A percentile compares a stretch with the other conserved stretches of the same genome.
Evolutionary conservation across 768 basidiomycete species (phyloP).

Genomic region (Pulveroboletus sp.): DNA sequence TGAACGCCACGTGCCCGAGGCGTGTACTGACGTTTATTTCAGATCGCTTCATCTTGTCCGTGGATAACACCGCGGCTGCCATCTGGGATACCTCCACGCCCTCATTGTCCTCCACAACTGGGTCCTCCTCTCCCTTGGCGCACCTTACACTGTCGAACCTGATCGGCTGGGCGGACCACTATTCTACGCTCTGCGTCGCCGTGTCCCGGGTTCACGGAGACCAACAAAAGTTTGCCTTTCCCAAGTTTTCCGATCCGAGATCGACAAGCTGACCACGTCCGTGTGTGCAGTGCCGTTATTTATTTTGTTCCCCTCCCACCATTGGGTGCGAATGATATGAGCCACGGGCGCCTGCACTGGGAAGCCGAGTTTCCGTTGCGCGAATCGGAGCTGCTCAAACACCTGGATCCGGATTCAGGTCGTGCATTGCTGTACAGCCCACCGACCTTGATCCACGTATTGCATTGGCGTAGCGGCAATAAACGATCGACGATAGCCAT

Average conservation of each 20-base stretch:
- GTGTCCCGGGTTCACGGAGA: neutral
- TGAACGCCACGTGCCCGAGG: neutral
- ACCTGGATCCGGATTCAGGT: constrained; percentile 33
- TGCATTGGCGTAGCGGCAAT: constrained; percentile 36
- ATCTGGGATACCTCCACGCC: constrained; percentile 16
- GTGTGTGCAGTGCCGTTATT: constrained; percentile 8
- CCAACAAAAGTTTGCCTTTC: constrained; percentile 11
- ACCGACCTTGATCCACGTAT: constrained; percentile 32
- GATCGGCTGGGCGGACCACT: constrained; percentile 1
- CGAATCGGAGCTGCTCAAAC: constrained; percentile 26
- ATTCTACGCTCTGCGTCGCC: constrained; percentile 18
- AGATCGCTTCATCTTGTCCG: constrained; percentile 21
- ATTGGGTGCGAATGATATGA: neutral
- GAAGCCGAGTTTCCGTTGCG: constrained; percentile 16
- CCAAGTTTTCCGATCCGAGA: neutral
- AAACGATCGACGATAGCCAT: constrained; percentile 23
- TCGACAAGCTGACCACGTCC: neutral
- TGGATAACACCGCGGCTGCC: constrained; percentile 1
- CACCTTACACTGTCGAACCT: constrained; percentile 7
- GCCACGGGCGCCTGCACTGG: neutral
- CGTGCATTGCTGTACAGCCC: constrained; percentile 31
- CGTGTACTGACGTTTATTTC: constrained; percentile 17
- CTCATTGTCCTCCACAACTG: neutral
- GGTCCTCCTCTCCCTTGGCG: constrained; percentile 6
- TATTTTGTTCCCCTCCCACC: constrained; percentile 12